A percentile compares a stretch with the other conserved stretches of the same genome.
Evolutionary conservation across 441 rosid species (phyloP).

Genomic region (Metrosideros polymorpha): DNA sequence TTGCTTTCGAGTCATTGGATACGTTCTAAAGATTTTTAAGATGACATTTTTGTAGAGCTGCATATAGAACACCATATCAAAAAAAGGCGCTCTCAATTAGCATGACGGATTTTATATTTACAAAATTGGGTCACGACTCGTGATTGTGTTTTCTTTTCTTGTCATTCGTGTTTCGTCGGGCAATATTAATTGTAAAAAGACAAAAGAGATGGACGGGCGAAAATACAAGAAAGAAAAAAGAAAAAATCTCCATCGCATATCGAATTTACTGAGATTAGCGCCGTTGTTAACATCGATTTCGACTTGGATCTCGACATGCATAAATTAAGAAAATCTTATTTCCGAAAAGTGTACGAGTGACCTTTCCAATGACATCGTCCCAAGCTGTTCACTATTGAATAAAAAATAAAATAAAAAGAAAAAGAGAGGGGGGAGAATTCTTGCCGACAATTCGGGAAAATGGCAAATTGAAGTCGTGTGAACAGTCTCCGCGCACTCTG

Average conservation of each 20-base stretch:
- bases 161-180: accelerated
- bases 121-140: background rate
- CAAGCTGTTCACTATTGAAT: background rate
- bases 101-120: background rate
- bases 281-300: too few relatives aligned
- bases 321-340: background rate
- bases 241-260: background rate
- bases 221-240: background rate
- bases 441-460: background rate
- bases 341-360: background rate
- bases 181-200: background rate
- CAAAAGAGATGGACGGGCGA: background rate
- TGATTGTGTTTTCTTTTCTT: background rate
- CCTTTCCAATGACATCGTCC: background rate
- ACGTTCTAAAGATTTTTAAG: background rate
- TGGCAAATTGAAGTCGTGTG: background rate
- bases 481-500: background rate
- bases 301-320: background rate
- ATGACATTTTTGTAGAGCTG: background rate
- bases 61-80: background rate
- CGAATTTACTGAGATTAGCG: too few relatives aligned
- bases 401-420: background rate
- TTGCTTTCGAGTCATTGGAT: background rate
- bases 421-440: background rate
- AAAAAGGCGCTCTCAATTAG: background rate